phyloP scores from a whole-genome alignment of 768 basidiomycete species.

The Russula sp. region DNA sequence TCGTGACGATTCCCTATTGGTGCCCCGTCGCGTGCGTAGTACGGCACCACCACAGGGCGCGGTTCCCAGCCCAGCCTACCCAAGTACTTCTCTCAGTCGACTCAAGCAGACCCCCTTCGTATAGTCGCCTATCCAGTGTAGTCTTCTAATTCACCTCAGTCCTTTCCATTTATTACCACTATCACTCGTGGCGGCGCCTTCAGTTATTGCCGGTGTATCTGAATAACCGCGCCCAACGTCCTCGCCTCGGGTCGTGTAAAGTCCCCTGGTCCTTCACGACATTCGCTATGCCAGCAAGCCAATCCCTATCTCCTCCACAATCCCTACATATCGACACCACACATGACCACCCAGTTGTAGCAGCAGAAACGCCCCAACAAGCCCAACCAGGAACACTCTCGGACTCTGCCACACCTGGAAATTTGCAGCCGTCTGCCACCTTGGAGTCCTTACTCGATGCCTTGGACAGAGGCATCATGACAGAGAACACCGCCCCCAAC shows the following conservation, averaged over 20 bases:
- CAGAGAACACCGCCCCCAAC: background rate
- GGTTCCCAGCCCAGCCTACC: too few relatives aligned
- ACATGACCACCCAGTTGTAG: background rate
- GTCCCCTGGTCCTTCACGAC: background rate
- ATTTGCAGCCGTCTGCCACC: background rate
- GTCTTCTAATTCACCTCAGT: background rate
- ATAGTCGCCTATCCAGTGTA: background rate
- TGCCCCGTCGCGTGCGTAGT: background rate
- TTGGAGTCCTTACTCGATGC: constrained; percentile 3
- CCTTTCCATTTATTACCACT: background rate
- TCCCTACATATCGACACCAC: background rate
- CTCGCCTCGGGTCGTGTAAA: background rate
- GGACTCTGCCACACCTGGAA: background rate
- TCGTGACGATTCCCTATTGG: background rate
- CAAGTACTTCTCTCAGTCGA: background rate
- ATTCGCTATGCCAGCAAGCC: background rate
- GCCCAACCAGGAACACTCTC: background rate
- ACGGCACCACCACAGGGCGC: background rate
- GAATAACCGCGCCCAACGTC: background rate
- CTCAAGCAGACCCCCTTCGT: background rate
- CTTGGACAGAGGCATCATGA: background rate
- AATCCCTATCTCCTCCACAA: background rate
- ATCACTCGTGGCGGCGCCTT: background rate
- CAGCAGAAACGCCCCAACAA: constrained; percentile 3
- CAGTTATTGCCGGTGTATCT: background rate